Percentiles rank a stretch among this genome's conserved stretches.
Conservation (phyloP, 2,329 filamentous ascomycete genomes). For the Metarhizium robertsii region DNA sequence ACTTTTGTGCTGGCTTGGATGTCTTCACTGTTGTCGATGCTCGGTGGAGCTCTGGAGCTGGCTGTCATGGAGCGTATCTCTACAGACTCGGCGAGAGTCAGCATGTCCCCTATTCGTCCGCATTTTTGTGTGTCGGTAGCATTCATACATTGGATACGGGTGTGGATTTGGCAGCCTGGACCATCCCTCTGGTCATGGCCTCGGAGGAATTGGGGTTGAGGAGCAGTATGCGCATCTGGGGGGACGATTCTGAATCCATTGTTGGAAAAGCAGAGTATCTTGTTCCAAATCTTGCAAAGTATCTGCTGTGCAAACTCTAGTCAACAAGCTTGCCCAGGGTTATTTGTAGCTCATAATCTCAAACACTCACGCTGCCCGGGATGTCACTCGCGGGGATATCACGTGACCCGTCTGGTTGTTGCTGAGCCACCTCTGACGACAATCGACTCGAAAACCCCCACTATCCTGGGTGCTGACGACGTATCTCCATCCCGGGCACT, state of each 20-base stretch:
- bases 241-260: neutral
- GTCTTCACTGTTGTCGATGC: constrained; percentile 70
- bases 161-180: constrained; percentile 9
- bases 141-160: constrained; percentile 18
- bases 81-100: constrained; percentile 26
- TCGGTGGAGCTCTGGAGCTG: constrained; percentile 51
- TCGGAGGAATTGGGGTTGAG: constrained; percentile 72
- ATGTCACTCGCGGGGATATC: constrained; percentile 9
- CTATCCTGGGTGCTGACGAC: constrained; percentile 14
- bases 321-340: too few species aligned
- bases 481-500: constrained; percentile 1
- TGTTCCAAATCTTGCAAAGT: neutral
- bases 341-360: too few species aligned
- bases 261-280: neutral
- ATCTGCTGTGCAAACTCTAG: too few species aligned
- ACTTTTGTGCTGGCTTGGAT: constrained; percentile 52
- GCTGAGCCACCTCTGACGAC: constrained; percentile 27
- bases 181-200: constrained; percentile 61
- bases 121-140: neutral
- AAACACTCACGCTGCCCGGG: too few species aligned
- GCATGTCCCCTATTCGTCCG: neutral
- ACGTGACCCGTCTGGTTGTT: constrained; percentile 22
- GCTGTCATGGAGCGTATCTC: constrained; percentile 58
- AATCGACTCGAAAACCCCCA: constrained; percentile 20
- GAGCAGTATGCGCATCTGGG: constrained; percentile 44